Conservation (phyloP, 345 rosid genomes). For the Eucalyptus regnans region DNA sequence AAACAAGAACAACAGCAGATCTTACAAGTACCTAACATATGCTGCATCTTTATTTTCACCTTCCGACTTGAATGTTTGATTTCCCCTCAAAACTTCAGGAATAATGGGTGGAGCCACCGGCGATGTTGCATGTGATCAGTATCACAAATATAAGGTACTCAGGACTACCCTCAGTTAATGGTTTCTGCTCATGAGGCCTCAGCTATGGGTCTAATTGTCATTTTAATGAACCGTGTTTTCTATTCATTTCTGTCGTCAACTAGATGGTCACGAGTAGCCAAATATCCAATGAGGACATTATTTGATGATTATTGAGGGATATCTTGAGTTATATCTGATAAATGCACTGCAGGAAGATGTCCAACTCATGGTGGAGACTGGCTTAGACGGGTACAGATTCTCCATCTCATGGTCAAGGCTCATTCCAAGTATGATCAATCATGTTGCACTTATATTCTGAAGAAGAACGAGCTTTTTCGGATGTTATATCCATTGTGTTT, state of each 20-base stretch:
- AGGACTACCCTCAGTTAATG: neutral
- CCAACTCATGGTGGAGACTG: slow-evolving; percentile 8
- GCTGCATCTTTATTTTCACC: neutral
- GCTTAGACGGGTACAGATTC: slow-evolving; percentile 12
- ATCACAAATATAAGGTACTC: slow-evolving; percentile 14
- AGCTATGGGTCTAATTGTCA: neutral
- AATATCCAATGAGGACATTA: neutral
- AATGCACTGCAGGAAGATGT: slow-evolving; percentile 10
- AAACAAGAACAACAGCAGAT: neutral
- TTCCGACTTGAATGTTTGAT: neutral
- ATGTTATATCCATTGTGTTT: neutral
- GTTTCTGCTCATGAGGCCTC: neutral
- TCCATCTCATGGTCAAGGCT: slow-evolving; percentile 26
- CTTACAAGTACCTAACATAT: neutral
- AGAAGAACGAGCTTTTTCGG: neutral
- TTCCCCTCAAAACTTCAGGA: neutral
- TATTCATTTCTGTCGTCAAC: neutral
- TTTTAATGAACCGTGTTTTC: neutral
- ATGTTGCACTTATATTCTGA: neutral
- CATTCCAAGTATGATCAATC: slow-evolving; percentile 7
- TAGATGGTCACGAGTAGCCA: neutral
- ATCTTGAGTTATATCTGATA: neutral
- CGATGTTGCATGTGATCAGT: slow-evolving; percentile 8
- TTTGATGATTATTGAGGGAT: neutral
- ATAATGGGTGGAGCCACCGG: slow-evolving; percentile 3